Evolutionary conservation across 371 early-diverging fungal species (phyloP), one percentile per base, ranked within the genome.

Genomic region (Rhizomucor pusillus): DNA sequence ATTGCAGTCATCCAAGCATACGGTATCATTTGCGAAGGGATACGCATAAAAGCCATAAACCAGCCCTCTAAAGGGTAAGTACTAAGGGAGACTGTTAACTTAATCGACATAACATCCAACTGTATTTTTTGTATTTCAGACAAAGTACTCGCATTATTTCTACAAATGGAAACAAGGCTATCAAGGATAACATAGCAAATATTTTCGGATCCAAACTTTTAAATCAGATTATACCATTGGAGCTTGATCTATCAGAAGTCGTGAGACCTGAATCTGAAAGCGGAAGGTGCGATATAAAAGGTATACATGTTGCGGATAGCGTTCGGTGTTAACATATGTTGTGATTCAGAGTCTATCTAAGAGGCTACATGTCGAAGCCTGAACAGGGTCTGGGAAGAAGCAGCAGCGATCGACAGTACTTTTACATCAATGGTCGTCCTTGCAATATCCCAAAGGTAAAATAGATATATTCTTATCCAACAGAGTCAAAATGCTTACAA

Each of bases 401-500:
- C 33, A 82, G 75, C 23, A 39, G 77, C 2, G 98, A 96, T 66
- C 81, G 94, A 39, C 97, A 95, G 69, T 95, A 86, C 56, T 63
- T 88, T 18, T 97, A 71, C 59, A 77, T 98, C 41, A 96, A 97
- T 66, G 87, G 90, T 7, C 85, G 97, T 13, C 97, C 97, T 0
- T 91, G 92, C 62, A 71, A 80, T 19, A 61, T 95, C 19, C 91
- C 92, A 22, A 92, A 87, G 75, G 87, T 87, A 62, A 29, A 44
- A 16, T 9, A 23, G 11, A 3, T 18, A n/a, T n/a, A n/a, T n/a
- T n/a, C n/a, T n/a, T n/a, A n/a, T n/a, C n/a, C n/a, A n/a, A n/a
- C n/a, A n/a, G 1, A 33, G 14, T 13, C 12, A 39, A 53, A 19
- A 10, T 6, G 3, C 29, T 13, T 14, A 45, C 10, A 35, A 16